A percentile compares a stretch with the other conserved stretches of the same genome.
Evolutionary conservation across 371 early-diverging fungal genomes (phyloP).

Genomic region (Mortierella sp.): DNA sequence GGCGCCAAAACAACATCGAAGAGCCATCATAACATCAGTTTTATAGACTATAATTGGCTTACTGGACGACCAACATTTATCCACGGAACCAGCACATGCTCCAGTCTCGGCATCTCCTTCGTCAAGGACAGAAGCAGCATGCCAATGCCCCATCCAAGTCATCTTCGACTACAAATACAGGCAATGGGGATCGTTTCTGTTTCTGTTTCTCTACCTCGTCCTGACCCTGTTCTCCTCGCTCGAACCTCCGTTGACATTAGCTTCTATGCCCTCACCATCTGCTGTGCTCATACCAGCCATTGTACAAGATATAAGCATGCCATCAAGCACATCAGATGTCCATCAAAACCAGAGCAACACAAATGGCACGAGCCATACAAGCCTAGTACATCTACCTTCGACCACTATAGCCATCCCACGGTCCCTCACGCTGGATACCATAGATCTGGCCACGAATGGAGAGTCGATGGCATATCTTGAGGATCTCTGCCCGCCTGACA

Average conservation of each 20-base stretch:
- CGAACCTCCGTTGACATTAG: too few relatives aligned
- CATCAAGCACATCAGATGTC: background rate
- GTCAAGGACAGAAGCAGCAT: background rate
- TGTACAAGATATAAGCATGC: background rate
- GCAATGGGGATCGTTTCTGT: background rate
- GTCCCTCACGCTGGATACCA: constrained; percentile 31
- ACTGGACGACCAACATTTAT: constrained; percentile 11
- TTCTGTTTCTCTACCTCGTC: background rate
- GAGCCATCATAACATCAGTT: constrained; percentile 3
- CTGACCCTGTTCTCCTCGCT: background rate
- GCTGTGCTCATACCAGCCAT: background rate
- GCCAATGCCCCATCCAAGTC: constrained; percentile 6
- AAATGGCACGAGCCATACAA: constrained; percentile 2
- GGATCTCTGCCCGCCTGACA: constrained; percentile 87
- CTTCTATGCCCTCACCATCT: background rate
- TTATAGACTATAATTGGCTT: constrained; percentile 1
- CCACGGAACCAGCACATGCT: constrained; percentile 22
- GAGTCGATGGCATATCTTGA: constrained; percentile 58
- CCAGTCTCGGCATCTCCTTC: constrained; percentile 4
- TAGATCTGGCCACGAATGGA: constrained; percentile 30
- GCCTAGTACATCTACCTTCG: background rate
- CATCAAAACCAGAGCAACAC: constrained; percentile 5
- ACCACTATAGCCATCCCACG: constrained; percentile 31
- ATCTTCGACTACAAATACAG: constrained; percentile 23
- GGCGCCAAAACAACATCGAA: constrained; percentile 6